Conservation (phyloP, 106 monocot genomes). For the Acorus calamus region DNA sequence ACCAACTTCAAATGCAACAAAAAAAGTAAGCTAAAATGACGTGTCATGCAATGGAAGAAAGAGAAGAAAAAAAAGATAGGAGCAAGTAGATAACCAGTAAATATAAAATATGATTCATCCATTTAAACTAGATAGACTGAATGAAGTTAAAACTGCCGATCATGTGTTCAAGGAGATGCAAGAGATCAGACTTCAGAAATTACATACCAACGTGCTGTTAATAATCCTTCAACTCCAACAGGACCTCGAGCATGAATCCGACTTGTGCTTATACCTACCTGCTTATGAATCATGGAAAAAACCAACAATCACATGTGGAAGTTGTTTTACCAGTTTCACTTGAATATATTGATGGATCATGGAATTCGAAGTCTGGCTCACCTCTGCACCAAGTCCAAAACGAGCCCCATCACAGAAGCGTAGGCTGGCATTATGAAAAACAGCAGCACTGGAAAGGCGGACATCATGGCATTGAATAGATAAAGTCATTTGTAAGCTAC, state of each 20-base stretch:
- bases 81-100: too few relatives aligned
- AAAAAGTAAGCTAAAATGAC: too few relatives aligned
- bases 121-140: too few relatives aligned
- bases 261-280: constrained; percentile 98
- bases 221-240: constrained; percentile 91
- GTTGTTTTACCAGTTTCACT: too few relatives aligned
- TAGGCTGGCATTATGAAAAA: constrained; percentile 89
- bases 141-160: too few relatives aligned
- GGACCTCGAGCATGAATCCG: constrained; percentile 98
- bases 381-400: constrained; percentile 98
- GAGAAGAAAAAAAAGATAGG: neutral
- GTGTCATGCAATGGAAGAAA: neutral
- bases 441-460: constrained; percentile 63
- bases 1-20: too few relatives aligned
- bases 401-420: constrained; percentile 97
- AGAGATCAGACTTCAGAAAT: neutral
- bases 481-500: too few relatives aligned
- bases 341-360: too few relatives aligned
- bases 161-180: neutral
- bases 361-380: constrained; percentile 1
- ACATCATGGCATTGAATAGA: neutral
- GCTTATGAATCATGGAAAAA: constrained; percentile 8
- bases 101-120: too few relatives aligned
- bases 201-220: constrained; percentile 80
- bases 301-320: neutral